Percentiles rank a stretch among this genome's conserved stretches.
Evolutionary conservation across 2,329 filamentous ascomycete species (phyloP).

Genomic region (Berkeleyomyces rouxiae): DNA sequence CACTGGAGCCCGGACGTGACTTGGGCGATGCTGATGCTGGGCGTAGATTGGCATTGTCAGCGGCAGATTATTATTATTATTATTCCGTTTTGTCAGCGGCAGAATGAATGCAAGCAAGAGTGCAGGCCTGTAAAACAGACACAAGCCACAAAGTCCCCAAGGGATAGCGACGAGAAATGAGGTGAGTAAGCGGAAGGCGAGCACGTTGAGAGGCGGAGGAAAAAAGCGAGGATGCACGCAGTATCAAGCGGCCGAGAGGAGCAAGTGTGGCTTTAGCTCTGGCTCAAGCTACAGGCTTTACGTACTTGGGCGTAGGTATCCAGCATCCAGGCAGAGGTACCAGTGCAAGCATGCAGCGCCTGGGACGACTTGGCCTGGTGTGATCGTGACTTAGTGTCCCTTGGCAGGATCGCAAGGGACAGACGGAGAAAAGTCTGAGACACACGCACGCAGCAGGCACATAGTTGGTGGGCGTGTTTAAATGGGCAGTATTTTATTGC

Average conservation of each 20-base stretch:
- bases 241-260: not conserved
- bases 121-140: not conserved
- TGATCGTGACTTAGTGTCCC: not conserved
- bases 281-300: not conserved
- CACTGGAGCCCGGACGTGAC: no score
- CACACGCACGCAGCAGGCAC: not conserved
- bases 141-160: not conserved
- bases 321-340: no score
- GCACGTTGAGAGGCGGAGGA: not conserved
- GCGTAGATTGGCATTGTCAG: no score
- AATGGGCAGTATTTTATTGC: not conserved
- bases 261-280: not conserved
- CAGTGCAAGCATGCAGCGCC: no score
- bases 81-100: no score
- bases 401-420: conserved; percentile 2
- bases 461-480: not conserved
- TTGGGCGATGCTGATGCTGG: no score
- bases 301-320: no score
- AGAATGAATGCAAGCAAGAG: not conserved
- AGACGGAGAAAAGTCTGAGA: not conserved
- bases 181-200: not conserved
- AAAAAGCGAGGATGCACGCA: not conserved
- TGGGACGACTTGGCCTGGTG: no score
- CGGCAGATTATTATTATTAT: no score
- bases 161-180: not conserved